Evolutionary conservation across 768 basidiomycete species (phyloP), one percentile per base, ranked within the genome.

Genomic region (Macrolepiota fuliginosa): DNA sequence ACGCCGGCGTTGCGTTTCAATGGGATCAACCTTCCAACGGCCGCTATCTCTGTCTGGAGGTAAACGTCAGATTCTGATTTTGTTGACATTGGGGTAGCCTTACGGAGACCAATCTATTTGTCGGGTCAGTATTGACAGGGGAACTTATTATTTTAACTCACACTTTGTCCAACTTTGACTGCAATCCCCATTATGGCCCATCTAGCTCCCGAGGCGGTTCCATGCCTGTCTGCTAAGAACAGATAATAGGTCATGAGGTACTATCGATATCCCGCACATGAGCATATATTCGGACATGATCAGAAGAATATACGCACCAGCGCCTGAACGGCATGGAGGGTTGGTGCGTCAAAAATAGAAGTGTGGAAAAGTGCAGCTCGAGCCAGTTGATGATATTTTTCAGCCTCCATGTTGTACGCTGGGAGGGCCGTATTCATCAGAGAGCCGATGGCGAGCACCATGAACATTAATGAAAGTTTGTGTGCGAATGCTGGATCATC

Each of bases 161-260:
- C 88, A 67, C 86, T 87, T 70, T 89, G 88, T 19, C 83, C 85
- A 61, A 89, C 76, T 74, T 87, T 89, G 63, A 89, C 83, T 47
- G 87, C 84, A 53, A 88, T 78, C 15, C 88, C 88, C 78, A 88
- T 87, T 56, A 86, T 81, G 5, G 82, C 82, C 86, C 86, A 89
- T 40, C 87, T 80, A 35, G 83, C 79, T 12, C 86, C 85, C 67
- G 86, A 84, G 67, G 78, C 81, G 35, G 83, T 84, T 13, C 87
- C 87, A 72, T 89, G 85, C 63, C 87, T 81, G 73, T 89, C 87
- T 60, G 82, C 80, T 55, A 89, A 76, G 73, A 88, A 89, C 37
- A 89, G 77, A 67, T 88, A 89, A 68, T 81, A 87, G 10, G 86
- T 81, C 87, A 89, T 89, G 62, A 89, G 76, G 69, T 82, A 86